phyloP scores from a whole-genome alignment of 345 rosid species.

The Eucalyptus curtisii region DNA sequence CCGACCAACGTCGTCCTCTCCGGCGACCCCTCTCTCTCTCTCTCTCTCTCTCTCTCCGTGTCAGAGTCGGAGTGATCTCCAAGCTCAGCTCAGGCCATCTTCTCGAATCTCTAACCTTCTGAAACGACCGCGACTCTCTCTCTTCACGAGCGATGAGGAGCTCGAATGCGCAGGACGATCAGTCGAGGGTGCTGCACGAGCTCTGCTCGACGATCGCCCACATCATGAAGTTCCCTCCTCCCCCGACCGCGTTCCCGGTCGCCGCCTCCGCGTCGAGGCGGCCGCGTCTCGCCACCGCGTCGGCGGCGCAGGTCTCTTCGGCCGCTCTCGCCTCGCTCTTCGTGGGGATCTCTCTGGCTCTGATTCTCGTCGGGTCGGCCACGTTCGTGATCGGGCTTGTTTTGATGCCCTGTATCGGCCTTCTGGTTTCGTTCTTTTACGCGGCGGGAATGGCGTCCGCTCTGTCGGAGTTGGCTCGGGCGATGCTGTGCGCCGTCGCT shows the following conservation, averaged over 20 bases:
- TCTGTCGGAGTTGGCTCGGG: not conserved
- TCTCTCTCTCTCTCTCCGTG: not conserved
- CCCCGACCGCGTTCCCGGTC: not conserved
- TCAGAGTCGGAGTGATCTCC: not conserved
- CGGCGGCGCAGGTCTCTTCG: not conserved
- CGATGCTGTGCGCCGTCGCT: not conserved
- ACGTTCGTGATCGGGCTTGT: conserved; percentile 5
- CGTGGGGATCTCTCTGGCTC: not conserved
- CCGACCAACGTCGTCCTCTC: not conserved
- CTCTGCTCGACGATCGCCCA: not conserved
- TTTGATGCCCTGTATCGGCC: conserved; percentile 1
- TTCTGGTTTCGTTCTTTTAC: not conserved
- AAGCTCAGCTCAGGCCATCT: not conserved
- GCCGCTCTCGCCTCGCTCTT: conserved; percentile 1
- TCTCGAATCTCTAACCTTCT: not conserved
- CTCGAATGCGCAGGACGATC: not conserved
- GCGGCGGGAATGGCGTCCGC: not conserved
- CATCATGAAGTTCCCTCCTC: not conserved
- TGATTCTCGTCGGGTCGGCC: conserved; percentile 8
- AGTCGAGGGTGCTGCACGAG: not conserved
- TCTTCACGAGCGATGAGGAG: not conserved
- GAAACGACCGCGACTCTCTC: not conserved
- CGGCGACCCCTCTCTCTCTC: not conserved
- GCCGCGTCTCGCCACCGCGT: not conserved
- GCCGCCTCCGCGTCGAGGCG: not conserved